Conservation (phyloP, 164 flowering plant genomes). For the Paratinospora sagittata region DNA sequence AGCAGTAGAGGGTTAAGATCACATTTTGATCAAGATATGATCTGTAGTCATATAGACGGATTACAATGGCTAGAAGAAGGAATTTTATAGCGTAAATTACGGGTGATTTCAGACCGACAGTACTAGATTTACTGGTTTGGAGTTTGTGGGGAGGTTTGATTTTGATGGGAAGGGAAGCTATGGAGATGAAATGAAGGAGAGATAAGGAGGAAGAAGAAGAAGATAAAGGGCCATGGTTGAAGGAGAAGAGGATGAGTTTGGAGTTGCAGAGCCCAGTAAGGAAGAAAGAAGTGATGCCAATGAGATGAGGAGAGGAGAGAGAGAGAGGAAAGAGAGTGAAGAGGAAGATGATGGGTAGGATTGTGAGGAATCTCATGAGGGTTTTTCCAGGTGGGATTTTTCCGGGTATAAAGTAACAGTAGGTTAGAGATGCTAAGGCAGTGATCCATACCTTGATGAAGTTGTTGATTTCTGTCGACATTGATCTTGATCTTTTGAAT, state of each 20-base stretch:
- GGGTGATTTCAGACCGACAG: not conserved
- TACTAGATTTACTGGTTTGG: not conserved
- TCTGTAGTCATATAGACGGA: conserved; percentile 8
- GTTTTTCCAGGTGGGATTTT: conserved; percentile 21
- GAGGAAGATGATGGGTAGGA: conserved; percentile 41
- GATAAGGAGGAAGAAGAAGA: conserved; percentile 24
- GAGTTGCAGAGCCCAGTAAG: conserved; percentile 49
- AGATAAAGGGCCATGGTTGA: conserved; percentile 35
- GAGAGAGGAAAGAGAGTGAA: conserved; percentile 37
- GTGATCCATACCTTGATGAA: conserved; percentile 33
- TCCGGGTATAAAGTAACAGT: conserved; percentile 28
- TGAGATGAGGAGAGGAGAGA: conserved; percentile 27
- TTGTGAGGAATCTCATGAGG: conserved; percentile 23
- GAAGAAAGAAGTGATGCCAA: conserved; percentile 30
- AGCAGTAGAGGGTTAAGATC: conserved; percentile 18
- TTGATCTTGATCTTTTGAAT: not conserved
- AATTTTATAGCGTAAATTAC: conserved; percentile 7
- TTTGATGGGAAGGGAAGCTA: conserved; percentile 39
- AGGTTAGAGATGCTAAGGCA: conserved; percentile 25
- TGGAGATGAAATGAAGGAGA: conserved; percentile 24
- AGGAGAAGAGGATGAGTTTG: conserved; percentile 39
- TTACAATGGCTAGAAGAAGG: not conserved
- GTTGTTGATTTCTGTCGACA: conserved; percentile 28
- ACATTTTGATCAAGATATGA: conserved; percentile 8
- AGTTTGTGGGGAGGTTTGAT: conserved; percentile 17